phyloP scores from a whole-genome alignment of 805 yeast genomes.

The Limtongia smithiae region DNA sequence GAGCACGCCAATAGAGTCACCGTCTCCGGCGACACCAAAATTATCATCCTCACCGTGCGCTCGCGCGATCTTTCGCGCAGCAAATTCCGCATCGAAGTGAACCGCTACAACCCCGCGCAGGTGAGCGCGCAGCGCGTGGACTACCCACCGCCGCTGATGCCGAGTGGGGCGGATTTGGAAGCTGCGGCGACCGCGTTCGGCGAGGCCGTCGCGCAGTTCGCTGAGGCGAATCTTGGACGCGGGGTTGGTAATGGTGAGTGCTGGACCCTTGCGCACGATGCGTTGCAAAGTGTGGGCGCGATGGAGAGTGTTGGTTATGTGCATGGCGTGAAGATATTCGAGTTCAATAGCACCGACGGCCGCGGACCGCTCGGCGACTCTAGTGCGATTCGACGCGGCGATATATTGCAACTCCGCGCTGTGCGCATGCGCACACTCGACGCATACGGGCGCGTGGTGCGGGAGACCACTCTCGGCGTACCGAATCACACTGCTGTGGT shows the following conservation, averaged over 20 bases:
- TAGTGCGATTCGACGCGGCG: constrained; percentile 37
- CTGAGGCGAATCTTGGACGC: constrained; percentile 35
- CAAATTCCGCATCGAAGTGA: constrained; percentile 34
- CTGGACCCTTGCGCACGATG: constrained; percentile 42
- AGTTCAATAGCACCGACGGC: background rate
- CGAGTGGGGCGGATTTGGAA: constrained; percentile 35
- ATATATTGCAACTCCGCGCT: constrained; percentile 37
- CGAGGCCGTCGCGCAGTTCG: constrained; percentile 37
- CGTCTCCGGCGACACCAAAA: constrained; percentile 23
- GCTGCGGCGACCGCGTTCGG: constrained; percentile 34
- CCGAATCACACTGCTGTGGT: constrained; percentile 41
- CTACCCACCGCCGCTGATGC: constrained; percentile 43
- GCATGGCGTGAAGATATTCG: constrained; percentile 18
- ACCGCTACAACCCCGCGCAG: constrained; percentile 38
- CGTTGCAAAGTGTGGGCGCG: constrained; percentile 33
- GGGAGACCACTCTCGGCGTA: constrained; percentile 31
- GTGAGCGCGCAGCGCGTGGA: constrained; percentile 37
- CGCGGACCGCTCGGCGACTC: constrained; percentile 14
- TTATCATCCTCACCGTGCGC: constrained; percentile 33
- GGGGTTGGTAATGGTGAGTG: constrained; percentile 42
- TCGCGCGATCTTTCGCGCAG: constrained; percentile 36
- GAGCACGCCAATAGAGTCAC: constrained; percentile 29
- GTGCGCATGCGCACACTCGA: constrained; percentile 31
- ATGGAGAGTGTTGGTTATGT: constrained; percentile 13
- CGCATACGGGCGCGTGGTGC: constrained; percentile 23